Conservation (phyloP, 148 eudicot species). For the Beta vulgaris region DNA sequence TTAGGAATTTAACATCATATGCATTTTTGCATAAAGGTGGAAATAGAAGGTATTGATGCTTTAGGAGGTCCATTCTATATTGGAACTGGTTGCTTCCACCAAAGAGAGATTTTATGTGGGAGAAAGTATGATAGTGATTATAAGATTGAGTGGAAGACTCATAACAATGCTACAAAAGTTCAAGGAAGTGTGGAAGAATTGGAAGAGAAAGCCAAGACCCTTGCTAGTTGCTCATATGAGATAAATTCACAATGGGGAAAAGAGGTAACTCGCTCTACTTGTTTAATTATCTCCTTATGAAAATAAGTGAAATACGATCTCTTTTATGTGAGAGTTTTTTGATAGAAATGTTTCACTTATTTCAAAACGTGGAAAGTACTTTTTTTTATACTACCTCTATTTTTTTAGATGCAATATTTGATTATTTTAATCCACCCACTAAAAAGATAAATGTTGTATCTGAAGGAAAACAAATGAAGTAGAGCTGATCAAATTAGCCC, state of each 20-base stretch:
- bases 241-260: slow-evolving; percentile 73
- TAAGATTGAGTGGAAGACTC: slow-evolving; percentile 36
- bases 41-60: slow-evolving; percentile 66
- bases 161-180: not conserved
- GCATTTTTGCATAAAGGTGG: slow-evolving; percentile 42
- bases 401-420: no score
- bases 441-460: no score
- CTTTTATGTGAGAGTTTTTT: no score
- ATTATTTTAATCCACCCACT: no score
- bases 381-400: no score
- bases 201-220: slow-evolving; percentile 43
- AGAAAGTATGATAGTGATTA: slow-evolving; percentile 36
- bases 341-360: no score
- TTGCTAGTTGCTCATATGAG: slow-evolving; percentile 67
- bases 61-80: slow-evolving; percentile 71
- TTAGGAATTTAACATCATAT: no score
- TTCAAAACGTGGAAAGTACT: no score
- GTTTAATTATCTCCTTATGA: no score
- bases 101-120: slow-evolving; percentile 66
- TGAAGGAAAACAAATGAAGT: no score
- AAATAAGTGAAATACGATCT: no score
- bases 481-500: no score
- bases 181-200: slow-evolving; percentile 34
- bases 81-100: slow-evolving; percentile 87
- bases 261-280: slow-evolving; percentile 67